Conservation (phyloP, 345 rosid genomes). For the Alliaria petiolata region DNA sequence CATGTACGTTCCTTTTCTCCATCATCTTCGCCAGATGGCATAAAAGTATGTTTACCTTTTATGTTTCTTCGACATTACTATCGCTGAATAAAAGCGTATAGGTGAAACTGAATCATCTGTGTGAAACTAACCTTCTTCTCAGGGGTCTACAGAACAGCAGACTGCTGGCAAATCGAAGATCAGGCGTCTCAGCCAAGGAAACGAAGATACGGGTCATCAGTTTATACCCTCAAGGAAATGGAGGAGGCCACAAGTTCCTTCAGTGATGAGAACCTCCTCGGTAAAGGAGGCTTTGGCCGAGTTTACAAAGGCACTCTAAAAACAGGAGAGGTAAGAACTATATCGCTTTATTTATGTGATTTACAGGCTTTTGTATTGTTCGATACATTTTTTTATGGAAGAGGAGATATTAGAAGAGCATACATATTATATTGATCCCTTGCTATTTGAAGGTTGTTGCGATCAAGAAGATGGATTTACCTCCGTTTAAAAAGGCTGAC, state of each 20-base stretch:
- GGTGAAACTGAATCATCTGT: conserved; percentile 25
- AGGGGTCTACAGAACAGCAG: conserved; percentile 79
- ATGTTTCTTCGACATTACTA: background rate
- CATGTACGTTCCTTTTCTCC: conserved; percentile 60
- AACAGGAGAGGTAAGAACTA: conserved; percentile 73
- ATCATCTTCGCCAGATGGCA: conserved; percentile 38
- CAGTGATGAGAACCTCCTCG: conserved; percentile 64
- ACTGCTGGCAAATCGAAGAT: conserved; percentile 68
- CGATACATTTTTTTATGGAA: background rate
- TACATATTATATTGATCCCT: conserved; percentile 17
- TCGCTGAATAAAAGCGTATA: background rate
- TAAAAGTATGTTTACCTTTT: too few species aligned
- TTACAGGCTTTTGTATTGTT: conserved; percentile 22
- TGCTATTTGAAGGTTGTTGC: conserved; percentile 74
- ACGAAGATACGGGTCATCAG: conserved; percentile 54
- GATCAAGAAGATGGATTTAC: conserved; percentile 96
- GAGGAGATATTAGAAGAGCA: background rate
- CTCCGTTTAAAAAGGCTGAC: conserved; percentile 73
- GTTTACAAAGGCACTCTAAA: conserved; percentile 79
- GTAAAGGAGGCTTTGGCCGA: conserved; percentile 91
- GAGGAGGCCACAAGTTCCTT: conserved; percentile 77
- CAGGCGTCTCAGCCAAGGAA: conserved; percentile 45
- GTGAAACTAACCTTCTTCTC: conserved; percentile 28
- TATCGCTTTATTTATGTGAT: conserved; percentile 19
- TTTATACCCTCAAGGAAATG: conserved; percentile 90